Conservation (phyloP, 768 basidiomycete species). For the Mycena indigotica region DNA sequence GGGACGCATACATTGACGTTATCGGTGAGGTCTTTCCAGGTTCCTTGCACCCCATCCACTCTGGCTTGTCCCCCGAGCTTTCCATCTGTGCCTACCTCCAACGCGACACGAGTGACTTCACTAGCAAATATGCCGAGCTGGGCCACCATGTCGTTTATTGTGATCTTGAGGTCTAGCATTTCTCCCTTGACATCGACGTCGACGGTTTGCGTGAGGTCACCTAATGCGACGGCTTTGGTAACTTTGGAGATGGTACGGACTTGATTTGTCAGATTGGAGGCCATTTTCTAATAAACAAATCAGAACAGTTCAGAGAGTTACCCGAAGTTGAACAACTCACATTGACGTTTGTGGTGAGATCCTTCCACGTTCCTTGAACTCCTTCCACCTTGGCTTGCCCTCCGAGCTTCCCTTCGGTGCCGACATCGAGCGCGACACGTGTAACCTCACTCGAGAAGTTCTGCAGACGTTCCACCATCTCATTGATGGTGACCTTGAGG, state of each 20-base stretch:
- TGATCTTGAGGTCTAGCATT: constrained; percentile 75
- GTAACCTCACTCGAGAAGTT: constrained; percentile 8
- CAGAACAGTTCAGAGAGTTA: background rate
- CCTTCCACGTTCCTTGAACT: constrained; percentile 2
- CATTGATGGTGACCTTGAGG: constrained; percentile 10
- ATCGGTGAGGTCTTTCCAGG: constrained; percentile 6
- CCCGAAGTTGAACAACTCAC: no score
- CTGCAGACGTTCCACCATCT: constrained; percentile 6
- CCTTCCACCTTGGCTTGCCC: constrained; percentile 1
- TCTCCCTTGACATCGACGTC: constrained; percentile 76
- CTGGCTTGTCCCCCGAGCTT: background rate
- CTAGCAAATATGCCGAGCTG: background rate
- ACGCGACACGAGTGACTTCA: background rate
- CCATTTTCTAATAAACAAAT: constrained; percentile 81
- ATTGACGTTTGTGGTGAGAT: constrained; percentile 25
- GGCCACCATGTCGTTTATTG: constrained; percentile 48
- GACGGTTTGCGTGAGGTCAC: constrained; percentile 60
- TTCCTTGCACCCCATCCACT: background rate
- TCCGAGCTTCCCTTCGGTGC: constrained; percentile 3
- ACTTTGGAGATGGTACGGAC: constrained; percentile 21
- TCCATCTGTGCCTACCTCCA: background rate
- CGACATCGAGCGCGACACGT: constrained; percentile 2
- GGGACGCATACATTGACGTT: constrained; percentile 1
- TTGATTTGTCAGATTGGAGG: constrained; percentile 42
- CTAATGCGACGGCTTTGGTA: constrained; percentile 22